Conservation (phyloP, 805 yeast genomes). For the Pachysolen tannophilus region DNA sequence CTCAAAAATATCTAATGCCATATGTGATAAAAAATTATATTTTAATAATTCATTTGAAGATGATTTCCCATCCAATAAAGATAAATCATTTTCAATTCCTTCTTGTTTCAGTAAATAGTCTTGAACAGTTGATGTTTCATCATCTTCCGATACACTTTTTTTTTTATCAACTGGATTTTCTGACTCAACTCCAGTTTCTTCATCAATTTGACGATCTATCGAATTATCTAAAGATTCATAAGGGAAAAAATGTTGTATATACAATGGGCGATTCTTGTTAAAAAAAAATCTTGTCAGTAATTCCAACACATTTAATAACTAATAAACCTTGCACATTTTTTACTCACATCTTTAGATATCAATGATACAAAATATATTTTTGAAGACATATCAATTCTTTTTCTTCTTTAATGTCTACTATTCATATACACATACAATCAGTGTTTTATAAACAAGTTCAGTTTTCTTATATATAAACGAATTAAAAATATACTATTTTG, state of each 20-base stretch:
- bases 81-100: no score
- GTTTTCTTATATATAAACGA: no score
- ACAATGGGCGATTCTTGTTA: constrained; percentile 43
- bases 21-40: constrained; percentile 66
- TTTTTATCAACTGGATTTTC: background rate
- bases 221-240: constrained; percentile 12
- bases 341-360: constrained; percentile 42
- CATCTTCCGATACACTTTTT: constrained; percentile 1
- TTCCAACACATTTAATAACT: no score
- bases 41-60: constrained; percentile 43
- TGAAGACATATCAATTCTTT: constrained; percentile 4
- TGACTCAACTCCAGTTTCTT: background rate
- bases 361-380: constrained; percentile 46
- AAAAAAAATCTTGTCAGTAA: background rate
- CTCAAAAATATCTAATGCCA: constrained; percentile 64
- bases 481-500: no score
- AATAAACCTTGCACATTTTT: no score
- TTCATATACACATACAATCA: no score
- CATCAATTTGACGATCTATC: background rate
- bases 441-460: no score
- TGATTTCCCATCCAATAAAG: no score
- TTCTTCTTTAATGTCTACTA: no score
- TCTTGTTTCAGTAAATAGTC: no score
- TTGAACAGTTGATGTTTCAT: constrained; percentile 8
- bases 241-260: constrained; percentile 45